Evolutionary conservation across 2,329 filamentous ascomycete genomes (phyloP).

Genomic region (Penicillium sp.): DNA sequence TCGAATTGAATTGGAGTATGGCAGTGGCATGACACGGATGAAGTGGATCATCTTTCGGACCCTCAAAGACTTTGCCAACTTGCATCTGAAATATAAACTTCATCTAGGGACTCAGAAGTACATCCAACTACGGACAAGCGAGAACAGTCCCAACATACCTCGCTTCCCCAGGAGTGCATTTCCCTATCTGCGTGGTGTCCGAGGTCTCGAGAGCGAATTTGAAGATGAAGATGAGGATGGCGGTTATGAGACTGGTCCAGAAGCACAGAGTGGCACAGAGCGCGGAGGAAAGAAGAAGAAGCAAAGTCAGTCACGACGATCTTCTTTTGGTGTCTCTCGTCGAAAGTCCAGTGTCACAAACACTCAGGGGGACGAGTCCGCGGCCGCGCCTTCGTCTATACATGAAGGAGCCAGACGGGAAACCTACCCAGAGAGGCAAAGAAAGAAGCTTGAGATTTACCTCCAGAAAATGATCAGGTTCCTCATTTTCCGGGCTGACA

Average conservation of each 20-base stretch:
- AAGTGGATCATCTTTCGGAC: constrained; percentile 88
- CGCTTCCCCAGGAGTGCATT: constrained; percentile 85
- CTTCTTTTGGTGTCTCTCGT: constrained; percentile 53
- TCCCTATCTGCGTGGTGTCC: constrained; percentile 76
- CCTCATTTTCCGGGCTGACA: constrained; percentile 94
- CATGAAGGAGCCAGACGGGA: constrained; percentile 43
- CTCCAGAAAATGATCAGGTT: constrained; percentile 90
- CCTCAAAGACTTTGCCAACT: constrained; percentile 80
- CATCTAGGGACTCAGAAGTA: constrained; percentile 79
- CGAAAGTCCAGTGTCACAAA: constrained; percentile 52
- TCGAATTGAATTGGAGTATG: constrained; percentile 89
- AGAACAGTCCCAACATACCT: constrained; percentile 71
- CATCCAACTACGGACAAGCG: constrained; percentile 62
- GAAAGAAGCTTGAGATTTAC: constrained; percentile 81
- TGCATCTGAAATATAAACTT: constrained; percentile 90
- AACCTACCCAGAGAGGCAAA: constrained; percentile 71
- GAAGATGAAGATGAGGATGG: constrained; percentile 58
- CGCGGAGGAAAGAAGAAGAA: constrained; percentile 49
- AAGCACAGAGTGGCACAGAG: constrained; percentile 64
- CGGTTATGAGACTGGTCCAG: constrained; percentile 50
- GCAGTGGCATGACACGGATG: constrained; percentile 92
- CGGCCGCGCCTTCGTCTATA: constrained; percentile 29
- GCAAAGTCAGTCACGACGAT: constrained; percentile 39
- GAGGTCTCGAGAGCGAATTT: constrained; percentile 73
- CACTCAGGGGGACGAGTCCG: constrained; percentile 36